Evolutionary conservation across 176 grass and related monocot species (phyloP).

Genomic region (Olyra latifolia): DNA sequence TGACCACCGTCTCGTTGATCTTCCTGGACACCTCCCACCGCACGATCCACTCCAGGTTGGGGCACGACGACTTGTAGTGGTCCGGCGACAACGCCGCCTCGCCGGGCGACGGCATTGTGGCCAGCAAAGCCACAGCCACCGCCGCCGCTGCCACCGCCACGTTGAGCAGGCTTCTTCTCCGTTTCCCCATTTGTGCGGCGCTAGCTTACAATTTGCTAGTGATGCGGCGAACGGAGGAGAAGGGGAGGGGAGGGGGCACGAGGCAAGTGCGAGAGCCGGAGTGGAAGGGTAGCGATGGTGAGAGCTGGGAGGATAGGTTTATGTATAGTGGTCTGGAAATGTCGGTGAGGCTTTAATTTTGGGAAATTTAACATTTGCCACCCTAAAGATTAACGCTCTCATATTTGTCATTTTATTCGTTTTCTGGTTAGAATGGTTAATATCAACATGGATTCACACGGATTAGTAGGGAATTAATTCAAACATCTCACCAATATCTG

Average conservation of each 20-base stretch:
- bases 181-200: constrained; percentile 19
- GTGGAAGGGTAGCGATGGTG: neutral
- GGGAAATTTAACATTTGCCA: no score
- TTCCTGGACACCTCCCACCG: constrained; percentile 51
- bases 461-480: no score
- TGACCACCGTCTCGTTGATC: constrained; percentile 63
- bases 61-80: constrained; percentile 48
- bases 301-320: neutral
- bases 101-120: constrained; percentile 1
- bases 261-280: no score
- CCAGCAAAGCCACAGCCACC: neutral
- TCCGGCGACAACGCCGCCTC: constrained; percentile 32
- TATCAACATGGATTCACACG: no score
- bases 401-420: no score
- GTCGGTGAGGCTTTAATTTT: no score
- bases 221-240: neutral
- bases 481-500: no score
- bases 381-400: no score
- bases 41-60: constrained; percentile 47
- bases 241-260: neutral
- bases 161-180: neutral
- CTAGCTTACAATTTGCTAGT: neutral
- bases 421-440: no score
- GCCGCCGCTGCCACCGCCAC: neutral
- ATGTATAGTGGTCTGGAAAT: neutral